These are phyloP conservation scores for Metschnikowia borealis DNA, from an alignment of 805 yeast species.

Conservation along the genomic window DNA sequence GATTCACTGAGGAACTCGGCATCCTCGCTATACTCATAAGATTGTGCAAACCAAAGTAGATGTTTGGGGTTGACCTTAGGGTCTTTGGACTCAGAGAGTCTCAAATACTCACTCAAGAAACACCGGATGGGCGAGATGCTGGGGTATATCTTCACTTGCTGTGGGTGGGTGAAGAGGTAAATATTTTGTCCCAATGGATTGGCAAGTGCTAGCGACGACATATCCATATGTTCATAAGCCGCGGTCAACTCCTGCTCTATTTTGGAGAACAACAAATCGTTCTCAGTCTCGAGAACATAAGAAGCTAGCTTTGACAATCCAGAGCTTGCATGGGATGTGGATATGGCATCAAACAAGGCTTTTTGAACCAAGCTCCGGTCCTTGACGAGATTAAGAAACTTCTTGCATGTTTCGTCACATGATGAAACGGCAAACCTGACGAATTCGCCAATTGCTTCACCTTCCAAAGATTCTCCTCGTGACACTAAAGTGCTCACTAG, in stretches of 20 bases:
- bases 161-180: slow-evolving; percentile 22
- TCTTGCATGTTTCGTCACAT: slow-evolving; percentile 1
- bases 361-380: slow-evolving; percentile 8
- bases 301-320: slow-evolving; percentile 15
- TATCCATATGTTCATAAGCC: slow-evolving; percentile 13
- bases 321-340: not conserved
- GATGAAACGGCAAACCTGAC: not conserved
- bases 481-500: slow-evolving; percentile 15
- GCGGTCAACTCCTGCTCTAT: slow-evolving; percentile 20
- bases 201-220: slow-evolving; percentile 37
- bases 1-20: slow-evolving; percentile 1
- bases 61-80: not conserved
- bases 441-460: not conserved
- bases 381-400: slow-evolving; percentile 13
- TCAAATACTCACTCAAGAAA: slow-evolving; percentile 11
- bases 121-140: slow-evolving; percentile 14
- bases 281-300: slow-evolving; percentile 4
- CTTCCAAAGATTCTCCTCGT: not conserved
- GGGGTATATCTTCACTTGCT: slow-evolving; percentile 2
- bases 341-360: slow-evolving; percentile 3
- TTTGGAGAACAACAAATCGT: slow-evolving; percentile 18
- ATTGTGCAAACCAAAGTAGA: not conserved
- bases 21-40: slow-evolving; percentile 1
- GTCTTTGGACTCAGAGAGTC: not conserved
- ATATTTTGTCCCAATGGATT: slow-evolving; percentile 45